phyloP scores from a whole-genome alignment of 805 yeast genomes.

The Ogataea degrootiae region DNA sequence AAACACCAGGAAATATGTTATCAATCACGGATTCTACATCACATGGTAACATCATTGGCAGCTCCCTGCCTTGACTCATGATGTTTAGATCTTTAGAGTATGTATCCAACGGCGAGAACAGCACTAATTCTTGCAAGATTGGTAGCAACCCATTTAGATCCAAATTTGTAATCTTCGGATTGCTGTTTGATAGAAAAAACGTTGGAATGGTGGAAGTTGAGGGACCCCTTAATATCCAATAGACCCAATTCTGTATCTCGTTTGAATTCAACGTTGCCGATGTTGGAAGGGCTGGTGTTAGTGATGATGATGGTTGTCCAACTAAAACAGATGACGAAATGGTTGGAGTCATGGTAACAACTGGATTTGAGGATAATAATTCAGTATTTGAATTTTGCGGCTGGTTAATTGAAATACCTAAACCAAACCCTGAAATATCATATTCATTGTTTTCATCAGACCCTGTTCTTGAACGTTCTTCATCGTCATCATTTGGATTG shows the following conservation, averaged over 20 bases:
- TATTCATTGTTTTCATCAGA: background rate
- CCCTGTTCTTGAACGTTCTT: slow-evolving; percentile 3
- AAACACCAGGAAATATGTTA: slow-evolving; percentile 24
- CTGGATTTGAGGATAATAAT: background rate
- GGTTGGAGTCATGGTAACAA: background rate
- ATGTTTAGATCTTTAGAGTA: slow-evolving; percentile 2
- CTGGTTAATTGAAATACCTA: slow-evolving; percentile 29
- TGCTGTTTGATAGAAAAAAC: slow-evolving; percentile 35
- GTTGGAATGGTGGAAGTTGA: slow-evolving; percentile 61
- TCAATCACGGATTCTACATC: slow-evolving; percentile 21
- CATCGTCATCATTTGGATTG: slow-evolving; percentile 19
- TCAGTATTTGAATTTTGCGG: slow-evolving; percentile 4
- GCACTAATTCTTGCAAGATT: slow-evolving; percentile 26
- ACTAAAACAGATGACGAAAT: background rate
- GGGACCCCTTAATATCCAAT: slow-evolving; percentile 60
- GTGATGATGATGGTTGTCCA: slow-evolving; percentile 3
- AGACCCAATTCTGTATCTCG: slow-evolving; percentile 55
- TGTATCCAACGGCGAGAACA: slow-evolving; percentile 20
- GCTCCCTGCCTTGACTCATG: slow-evolving; percentile 15
- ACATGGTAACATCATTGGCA: slow-evolving; percentile 15
- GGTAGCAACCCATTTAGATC: slow-evolving; percentile 25
- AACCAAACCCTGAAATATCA: slow-evolving; percentile 32
- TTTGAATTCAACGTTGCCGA: slow-evolving; percentile 13
- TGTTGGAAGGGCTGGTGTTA: slow-evolving; percentile 8
- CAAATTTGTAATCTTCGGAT: slow-evolving; percentile 25